phyloP scores from a whole-genome alignment of 768 basidiomycete species.

The Russula ochroleuca region DNA sequence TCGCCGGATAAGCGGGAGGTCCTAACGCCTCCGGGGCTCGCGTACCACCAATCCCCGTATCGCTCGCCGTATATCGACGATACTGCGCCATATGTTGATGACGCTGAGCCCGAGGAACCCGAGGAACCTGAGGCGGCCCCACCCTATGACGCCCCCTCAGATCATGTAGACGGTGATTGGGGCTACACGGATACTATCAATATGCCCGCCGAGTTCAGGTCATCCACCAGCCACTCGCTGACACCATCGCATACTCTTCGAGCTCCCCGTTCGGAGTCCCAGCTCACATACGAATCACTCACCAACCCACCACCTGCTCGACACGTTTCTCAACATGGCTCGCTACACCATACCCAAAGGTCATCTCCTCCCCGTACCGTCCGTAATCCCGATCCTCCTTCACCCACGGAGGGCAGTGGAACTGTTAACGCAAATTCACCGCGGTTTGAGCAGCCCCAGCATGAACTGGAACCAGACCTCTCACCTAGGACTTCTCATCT shows the following conservation, averaged over 20 bases:
- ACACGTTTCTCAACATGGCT: constrained; percentile 22
- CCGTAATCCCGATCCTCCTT: constrained; percentile 26
- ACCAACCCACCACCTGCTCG: constrained; percentile 17
- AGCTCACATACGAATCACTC: constrained; percentile 25
- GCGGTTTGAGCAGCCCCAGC: background rate
- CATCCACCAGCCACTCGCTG: constrained; percentile 9
- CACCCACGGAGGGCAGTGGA: constrained; percentile 14
- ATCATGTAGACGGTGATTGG: constrained; percentile 8
- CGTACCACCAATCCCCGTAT: constrained; percentile 3
- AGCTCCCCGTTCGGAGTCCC: constrained; percentile 23
- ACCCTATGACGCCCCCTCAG: constrained; percentile 16
- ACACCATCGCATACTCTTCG: constrained; percentile 14
- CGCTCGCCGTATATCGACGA: background rate
- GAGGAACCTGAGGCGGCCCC: constrained; percentile 11
- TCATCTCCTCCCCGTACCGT: constrained; percentile 25
- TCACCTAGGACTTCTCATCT: background rate
- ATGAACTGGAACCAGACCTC: background rate
- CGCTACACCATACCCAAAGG: constrained; percentile 13
- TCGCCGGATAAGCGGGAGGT: constrained; percentile 3
- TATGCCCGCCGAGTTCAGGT: constrained; percentile 14
- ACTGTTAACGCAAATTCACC: background rate
- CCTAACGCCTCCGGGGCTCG: constrained; percentile 8
- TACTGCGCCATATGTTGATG: background rate
- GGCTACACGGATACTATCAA: constrained; percentile 20
- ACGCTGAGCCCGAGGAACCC: background rate